Percentiles rank a stretch among this genome's conserved stretches.
Conservation (phyloP, 345 rosid species). For the Salix suchowensis region DNA sequence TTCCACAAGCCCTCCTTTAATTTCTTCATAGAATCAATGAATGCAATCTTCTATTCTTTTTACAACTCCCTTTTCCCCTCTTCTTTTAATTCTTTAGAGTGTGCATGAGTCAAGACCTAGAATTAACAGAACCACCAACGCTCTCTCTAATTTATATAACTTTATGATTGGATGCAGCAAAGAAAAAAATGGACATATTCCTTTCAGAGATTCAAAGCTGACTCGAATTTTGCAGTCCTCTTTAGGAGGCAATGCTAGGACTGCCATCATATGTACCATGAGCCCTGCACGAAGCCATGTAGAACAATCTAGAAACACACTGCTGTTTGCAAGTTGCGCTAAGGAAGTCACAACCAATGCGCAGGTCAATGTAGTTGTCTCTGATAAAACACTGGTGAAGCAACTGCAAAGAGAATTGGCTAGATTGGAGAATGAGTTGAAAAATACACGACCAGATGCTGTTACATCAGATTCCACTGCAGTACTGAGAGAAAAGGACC, state of each 20-base stretch:
- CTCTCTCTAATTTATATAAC: conserved; percentile 4
- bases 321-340: conserved; percentile 93
- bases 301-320: conserved; percentile 91
- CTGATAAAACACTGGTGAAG: conserved; percentile 84
- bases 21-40: neutral
- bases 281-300: conserved; percentile 92
- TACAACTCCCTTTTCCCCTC: neutral
- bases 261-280: conserved; percentile 85
- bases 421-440: conserved; percentile 73
- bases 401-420: conserved; percentile 83
- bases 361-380: conserved; percentile 76
- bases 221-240: conserved; percentile 92
- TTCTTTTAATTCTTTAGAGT: neutral
- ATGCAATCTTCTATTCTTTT: neutral
- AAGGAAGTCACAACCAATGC: conserved; percentile 90
- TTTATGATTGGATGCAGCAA: conserved; percentile 60
- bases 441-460: conserved; percentile 39
- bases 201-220: conserved; percentile 90
- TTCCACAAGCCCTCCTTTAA: neutral
- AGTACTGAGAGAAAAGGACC: conserved; percentile 64
- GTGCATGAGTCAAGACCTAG: neutral
- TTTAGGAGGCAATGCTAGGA: conserved; percentile 89
- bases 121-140: neutral
- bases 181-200: conserved; percentile 84
- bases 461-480: conserved; percentile 39